These are phyloP conservation scores for Elsinoe australis DNA, from an alignment of 2,329 filamentous ascomycete genomes.

Conservation along the genomic window DNA sequence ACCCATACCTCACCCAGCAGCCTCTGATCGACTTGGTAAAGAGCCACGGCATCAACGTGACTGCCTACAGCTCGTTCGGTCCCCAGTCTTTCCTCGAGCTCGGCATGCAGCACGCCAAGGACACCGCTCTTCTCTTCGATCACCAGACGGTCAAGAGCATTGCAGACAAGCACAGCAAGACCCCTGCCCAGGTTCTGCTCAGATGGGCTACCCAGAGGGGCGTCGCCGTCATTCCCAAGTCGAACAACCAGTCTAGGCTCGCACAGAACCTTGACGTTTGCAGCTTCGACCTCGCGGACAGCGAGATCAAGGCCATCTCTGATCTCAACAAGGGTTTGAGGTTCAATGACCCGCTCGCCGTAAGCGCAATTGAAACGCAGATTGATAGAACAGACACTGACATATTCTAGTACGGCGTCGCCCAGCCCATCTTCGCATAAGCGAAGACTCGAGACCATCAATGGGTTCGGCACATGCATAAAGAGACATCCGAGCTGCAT, in stretches of 20 bases:
- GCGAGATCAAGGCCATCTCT: slow-evolving; percentile 60
- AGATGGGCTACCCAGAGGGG: slow-evolving; percentile 81
- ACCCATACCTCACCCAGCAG: slow-evolving; percentile 75
- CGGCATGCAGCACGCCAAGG: slow-evolving; percentile 59
- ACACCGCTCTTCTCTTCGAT: slow-evolving; percentile 62
- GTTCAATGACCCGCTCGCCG: slow-evolving; percentile 69
- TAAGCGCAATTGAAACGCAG: slow-evolving; percentile 36
- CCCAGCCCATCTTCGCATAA: slow-evolving; percentile 49
- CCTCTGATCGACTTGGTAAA: slow-evolving; percentile 63
- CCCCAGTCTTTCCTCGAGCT: slow-evolving; percentile 73
- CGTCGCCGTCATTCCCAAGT: slow-evolving; percentile 77
- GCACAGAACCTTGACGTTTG: slow-evolving; percentile 60
- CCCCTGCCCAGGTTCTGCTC: slow-evolving; percentile 71
- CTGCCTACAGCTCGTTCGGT: slow-evolving; percentile 78
- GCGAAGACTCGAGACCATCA: too few species aligned
- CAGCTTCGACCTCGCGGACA: slow-evolving; percentile 56
- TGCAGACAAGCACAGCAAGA: slow-evolving; percentile 62
- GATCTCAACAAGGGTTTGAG: slow-evolving; percentile 58
- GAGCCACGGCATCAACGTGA: slow-evolving; percentile 63
- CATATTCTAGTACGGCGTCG: slow-evolving; percentile 37
- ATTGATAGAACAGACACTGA: slow-evolving; percentile 1
- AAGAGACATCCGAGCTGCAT: too few species aligned
- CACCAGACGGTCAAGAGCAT: slow-evolving; percentile 57
- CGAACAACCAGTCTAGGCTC: slow-evolving; percentile 51
- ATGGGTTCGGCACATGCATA: too few species aligned